Evolutionary conservation across 371 early-diverging fungal species (phyloP), one percentile per base, ranked within the genome.

Genomic region (Apophysomyces trapeziformis): DNA sequence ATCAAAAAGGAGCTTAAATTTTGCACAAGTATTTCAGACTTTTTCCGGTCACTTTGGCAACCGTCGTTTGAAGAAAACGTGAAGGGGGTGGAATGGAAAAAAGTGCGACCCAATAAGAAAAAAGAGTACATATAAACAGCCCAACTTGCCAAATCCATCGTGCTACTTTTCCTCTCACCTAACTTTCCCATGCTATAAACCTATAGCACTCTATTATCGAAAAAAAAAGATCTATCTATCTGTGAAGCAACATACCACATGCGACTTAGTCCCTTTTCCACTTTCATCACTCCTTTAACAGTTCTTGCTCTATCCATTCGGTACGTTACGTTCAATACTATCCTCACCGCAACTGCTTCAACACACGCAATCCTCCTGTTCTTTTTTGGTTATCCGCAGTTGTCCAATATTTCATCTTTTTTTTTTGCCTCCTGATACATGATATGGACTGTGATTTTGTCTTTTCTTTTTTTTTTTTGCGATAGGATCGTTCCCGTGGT

Each of bases 221-320:
- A 26, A 26, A 26, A 26, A 26, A 26, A 41, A 41, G 41, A 41
- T 8, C 41, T 13, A 41, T 11, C 41, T 26, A 26, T 50, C 54
- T 50, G 54, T 50, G 54, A 50, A 50, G 54, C 54, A 50, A 50
- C 54, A 50, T 50, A 50, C 54, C 54, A 50, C 54, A 50, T 50
- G 54, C 54, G 54, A 50, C 21, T 26, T 9, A 21, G 21, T 50
- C 13, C 44, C 57, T 38, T 39, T 35, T 38, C 13, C 43, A 21
- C 36, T 43, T 36, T 60, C 58, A 13, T 36, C 38, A 44, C 57
- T 38, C 61, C 43, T 38, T 56, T 38, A 50, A 18, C 32, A 37
- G 54, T 38, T 61, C 39, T 26, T 26, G 32, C 37, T 54, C 61
- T 45, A 43, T 41, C 56, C 7, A 6, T 38, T 56, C 36, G 7